Evolutionary conservation across 2,329 filamentous ascomycete genomes (phyloP), one percentile per base, ranked within the genome.

Genomic region (Colletotrichum spinosum): DNA sequence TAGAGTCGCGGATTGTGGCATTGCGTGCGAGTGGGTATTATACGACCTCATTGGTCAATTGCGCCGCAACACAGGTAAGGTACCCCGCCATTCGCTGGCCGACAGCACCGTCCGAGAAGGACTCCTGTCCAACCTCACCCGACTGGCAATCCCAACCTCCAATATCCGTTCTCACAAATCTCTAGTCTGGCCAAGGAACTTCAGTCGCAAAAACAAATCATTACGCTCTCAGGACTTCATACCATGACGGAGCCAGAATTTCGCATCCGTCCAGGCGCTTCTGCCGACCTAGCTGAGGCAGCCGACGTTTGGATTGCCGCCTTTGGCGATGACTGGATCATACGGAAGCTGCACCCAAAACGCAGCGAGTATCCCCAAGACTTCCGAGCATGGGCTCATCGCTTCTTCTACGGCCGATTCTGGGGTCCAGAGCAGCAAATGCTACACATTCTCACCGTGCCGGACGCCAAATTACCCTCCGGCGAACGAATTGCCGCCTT

Each of bases 321-420:
- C 68, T 76, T 79, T 59, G 60, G 57, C 65, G 52, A 71, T 13
- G 76, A 79, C 55, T 50, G 68, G 41, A 60, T 77, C 6, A 59
- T 78, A n/a, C 69, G 73, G 54, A 66, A 70, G 49, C 69, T 79
- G 65, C 78, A 78, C 60, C 77, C 77, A 2, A 53, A 15, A 44
- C 70, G 72, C 25, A 56, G 55, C 55, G 50, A 54, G 25, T 60
- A 75, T 51, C 70, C 72, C 33, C 56, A 60, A 10, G 69, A 70
- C 17, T 68, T 71, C 11, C 41, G 54, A 17, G 56, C 64, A 2
- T 72, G 70, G 67, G 15, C 76, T 39, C 13, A 59, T 41, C 71
- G 74, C 55, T 69, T 74, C 48, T 77, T 78, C 50, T 61, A 68
- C 51, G 41, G 69, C 17, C 72, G 77, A 35, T 78, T 72, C 63